Evolutionary conservation across 108 stramenopile genomes (phyloP), one percentile per base, ranked within the genome.

Genomic region (Parietichytrium sp.): DNA sequence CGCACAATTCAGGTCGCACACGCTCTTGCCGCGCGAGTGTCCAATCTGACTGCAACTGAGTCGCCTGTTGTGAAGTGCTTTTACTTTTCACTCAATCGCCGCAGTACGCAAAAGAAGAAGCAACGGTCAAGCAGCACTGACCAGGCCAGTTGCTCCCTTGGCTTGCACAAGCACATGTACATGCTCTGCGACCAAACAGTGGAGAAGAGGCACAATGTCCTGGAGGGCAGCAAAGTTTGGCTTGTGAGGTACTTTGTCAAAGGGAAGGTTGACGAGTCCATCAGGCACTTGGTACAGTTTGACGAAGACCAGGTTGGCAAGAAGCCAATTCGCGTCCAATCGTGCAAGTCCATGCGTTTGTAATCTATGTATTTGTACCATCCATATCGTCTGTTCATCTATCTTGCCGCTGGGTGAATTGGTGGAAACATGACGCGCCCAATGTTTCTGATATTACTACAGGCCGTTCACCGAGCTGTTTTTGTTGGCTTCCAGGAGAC

Each of bases 221-320:
- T 72, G 6, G 55, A 72, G 36, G 55, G 55, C 4, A 42, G 20
- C 20, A 30, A 72, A 15, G 55, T 72, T 4, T 72, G 55, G 55
- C 55, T 72, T 42, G 55, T 72, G 55, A 30, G 55, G 13, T 72
- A 72, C 29, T 72, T 72, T 72, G 55, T 72, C 55, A 72, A 72
- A 31, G 55, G 55, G 6, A 72, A 72, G 61, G 38, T 72, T 15
- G 38, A 72, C 61, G n/a, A n/a, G n/a, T n/a, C n/a, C n/a, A n/a
- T n/a, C n/a, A n/a, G n/a, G n/a, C n/a, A n/a, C n/a, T n/a, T n/a
- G n/a, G n/a, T n/a, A n/a, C n/a, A n/a, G n/a, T n/a, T n/a, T n/a
- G n/a, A n/a, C n/a, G n/a, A n/a, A n/a, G n/a, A n/a, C n/a, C n/a
- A n/a, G n/a, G n/a, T n/a, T n/a, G n/a, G n/a, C n/a, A n/a, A n/a